Base-by-base conservation (phyloP, 495 filamentous ascomycete genomes). In the Daldinia vernicosa region DNA sequence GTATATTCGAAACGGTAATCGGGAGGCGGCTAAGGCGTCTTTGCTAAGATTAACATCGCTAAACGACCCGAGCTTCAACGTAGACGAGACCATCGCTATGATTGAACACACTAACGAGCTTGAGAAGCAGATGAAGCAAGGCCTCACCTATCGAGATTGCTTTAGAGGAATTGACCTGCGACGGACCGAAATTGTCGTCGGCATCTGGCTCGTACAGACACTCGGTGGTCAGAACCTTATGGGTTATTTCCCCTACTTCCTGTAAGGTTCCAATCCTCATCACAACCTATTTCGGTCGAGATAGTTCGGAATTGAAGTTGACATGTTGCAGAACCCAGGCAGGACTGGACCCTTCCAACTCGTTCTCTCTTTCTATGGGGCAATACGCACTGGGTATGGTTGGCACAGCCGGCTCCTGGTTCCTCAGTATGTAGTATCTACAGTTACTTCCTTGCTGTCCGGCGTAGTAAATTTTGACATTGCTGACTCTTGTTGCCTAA, bases 241-340 rank as follows among this genome's bases (percentile, higher is more conserved):
- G 75, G 90, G 89, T 26, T 92, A 90, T 76, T 89, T 86, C 27
- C 88, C 89, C 12, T 90, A 91, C 74, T 93, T 92, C 78, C 79
- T 90, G 70, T 67, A 72, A 60, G 63, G 19, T 51, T n/a, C 14
- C 22, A 51, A n/a, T 22, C 14, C 8, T 47, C 11, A 47, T 47
- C 17, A 22, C 19, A 22, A 8, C 22, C n/a, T 3, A 45, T 3
- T 17, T 1, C 17, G 11, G 17, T 19, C 17, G 2, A 45, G 8
- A 45, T 17, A 19, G 35, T 3, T 12, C 1, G 26, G 33, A 52
- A 30, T 27, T 9, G 15, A 9, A 39, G 15, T 52, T 67, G 15
- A 72, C 43, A 37, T 9, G 6, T 47, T n/a, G 26, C 22, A 72
- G 69, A 69, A 80, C 87, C 43, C 87, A 89, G 71, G 90, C 90